Conservation (phyloP, 176 grass and related monocot species). For the Echinochloa phyllopogon region DNA sequence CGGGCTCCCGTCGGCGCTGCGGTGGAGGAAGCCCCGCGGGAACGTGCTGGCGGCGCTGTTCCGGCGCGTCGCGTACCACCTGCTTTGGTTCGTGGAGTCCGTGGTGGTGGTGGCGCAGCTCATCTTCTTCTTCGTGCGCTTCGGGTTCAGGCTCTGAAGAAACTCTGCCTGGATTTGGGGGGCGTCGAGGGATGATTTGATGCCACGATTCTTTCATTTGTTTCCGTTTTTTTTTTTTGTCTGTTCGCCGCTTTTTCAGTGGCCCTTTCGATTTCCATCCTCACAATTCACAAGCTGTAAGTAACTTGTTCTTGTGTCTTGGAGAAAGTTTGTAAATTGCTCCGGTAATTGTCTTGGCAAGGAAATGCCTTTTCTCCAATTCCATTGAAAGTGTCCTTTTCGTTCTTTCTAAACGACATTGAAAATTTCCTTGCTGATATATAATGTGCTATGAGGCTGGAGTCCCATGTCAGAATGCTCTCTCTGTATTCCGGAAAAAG, state of each 20-base stretch:
- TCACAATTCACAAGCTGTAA: slow-evolving; percentile 23
- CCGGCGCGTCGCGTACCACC: slow-evolving; percentile 47
- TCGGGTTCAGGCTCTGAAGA: slow-evolving; percentile 52
- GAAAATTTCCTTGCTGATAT: neutral
- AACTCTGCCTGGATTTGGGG: neutral
- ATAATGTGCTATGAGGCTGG: neutral
- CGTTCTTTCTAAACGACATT: too few species aligned
- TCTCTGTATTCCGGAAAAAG: neutral
- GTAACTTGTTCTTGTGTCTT: neutral
- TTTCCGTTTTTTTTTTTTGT: neutral
- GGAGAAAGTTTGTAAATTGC: neutral
- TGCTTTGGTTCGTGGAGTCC: slow-evolving; percentile 70
- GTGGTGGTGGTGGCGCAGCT: slow-evolving; percentile 61
- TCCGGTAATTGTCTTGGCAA: neutral
- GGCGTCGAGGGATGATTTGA: neutral
- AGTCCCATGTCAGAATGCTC: slow-evolving; percentile 1
- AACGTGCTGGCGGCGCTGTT: slow-evolving; percentile 41
- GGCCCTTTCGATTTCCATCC: slow-evolving; percentile 4
- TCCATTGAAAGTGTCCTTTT: neutral
- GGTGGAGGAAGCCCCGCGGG: slow-evolving; percentile 34
- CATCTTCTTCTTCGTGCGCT: slow-evolving; percentile 66
- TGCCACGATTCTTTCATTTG: slow-evolving; percentile 6
- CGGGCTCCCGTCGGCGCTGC: slow-evolving; percentile 22
- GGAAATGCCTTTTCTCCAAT: neutral
- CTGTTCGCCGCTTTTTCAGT: neutral